phyloP scores from a whole-genome alignment of 441 rosid species.

The Aleurites moluccanus region DNA sequence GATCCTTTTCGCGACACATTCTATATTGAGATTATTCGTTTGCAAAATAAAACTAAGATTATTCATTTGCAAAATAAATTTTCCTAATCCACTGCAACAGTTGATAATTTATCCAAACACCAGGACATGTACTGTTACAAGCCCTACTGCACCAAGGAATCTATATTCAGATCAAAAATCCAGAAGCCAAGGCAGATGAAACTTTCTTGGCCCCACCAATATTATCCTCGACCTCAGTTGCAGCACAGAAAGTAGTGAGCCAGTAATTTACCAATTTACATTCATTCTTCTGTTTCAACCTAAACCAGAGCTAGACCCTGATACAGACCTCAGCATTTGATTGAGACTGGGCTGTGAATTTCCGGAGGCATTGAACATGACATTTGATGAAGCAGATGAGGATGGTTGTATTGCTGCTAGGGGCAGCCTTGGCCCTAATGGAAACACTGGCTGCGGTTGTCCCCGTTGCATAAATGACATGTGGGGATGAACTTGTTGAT shows the following conservation, averaged over 20 bases:
- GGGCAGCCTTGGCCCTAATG: slow-evolving; percentile 76
- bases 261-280: slow-evolving; percentile 14
- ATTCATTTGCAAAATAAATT: neutral
- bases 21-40: slow-evolving; percentile 9
- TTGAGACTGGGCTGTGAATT: slow-evolving; percentile 55
- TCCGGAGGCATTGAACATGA: slow-evolving; percentile 53
- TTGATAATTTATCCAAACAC: slow-evolving; percentile 22
- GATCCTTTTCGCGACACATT: slow-evolving; percentile 15
- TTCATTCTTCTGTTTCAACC: slow-evolving; percentile 35
- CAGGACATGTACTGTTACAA: slow-evolving; percentile 21
- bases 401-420: slow-evolving; percentile 67
- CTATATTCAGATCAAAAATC: slow-evolving; percentile 19
- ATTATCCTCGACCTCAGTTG: neutral
- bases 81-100: slow-evolving; percentile 18
- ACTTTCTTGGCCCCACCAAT: slow-evolving; percentile 13
- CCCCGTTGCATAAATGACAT: slow-evolving; percentile 74
- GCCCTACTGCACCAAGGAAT: slow-evolving; percentile 25
- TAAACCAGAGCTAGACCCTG: slow-evolving; percentile 67
- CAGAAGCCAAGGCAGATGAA: slow-evolving; percentile 2
- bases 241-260: slow-evolving; percentile 22
- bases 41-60: neutral
- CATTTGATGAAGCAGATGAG: slow-evolving; percentile 62
- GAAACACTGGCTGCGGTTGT: slow-evolving; percentile 51
- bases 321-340: slow-evolving; percentile 59
- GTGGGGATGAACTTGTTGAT: slow-evolving; percentile 62